Evolutionary conservation across 345 rosid genomes (phyloP), one percentile per base, ranked within the genome.

Genomic region (Xanthoceras sorbifolium): DNA sequence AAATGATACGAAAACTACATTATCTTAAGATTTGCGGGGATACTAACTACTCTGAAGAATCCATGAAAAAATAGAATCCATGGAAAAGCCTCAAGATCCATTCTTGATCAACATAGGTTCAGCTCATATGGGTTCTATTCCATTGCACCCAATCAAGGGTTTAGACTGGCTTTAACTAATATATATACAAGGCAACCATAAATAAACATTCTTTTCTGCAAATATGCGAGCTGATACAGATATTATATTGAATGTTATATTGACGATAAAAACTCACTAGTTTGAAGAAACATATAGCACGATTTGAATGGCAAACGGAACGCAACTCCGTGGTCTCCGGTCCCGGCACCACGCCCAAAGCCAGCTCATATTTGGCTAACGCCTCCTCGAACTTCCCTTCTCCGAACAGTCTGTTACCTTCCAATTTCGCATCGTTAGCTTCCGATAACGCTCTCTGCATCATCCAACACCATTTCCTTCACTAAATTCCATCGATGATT

Each of bases 221-320:
- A 67, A 42, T 5, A 26, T 15, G 36, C 18, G 7, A 17, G 14
- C 14, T n/a, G n/a, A n/a, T n/a, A n/a, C n/a, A n/a, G n/a, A 28
- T n/a, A n/a, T 18, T 65, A 14, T 59, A 23, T 36, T 32, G 32
- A 55, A 54, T 14, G 23, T 25, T 23, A 14, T 1, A 59, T 9
- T 3, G 17, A 17, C 62, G 63, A 10, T 32, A 46, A 38, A 14
- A 31, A 31, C 84, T 67, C 87, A 92, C 99, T 90, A 90, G 79
- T 77, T 91, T 94, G 74, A 90, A 79, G 82, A 91, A 91, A 80
- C 99, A 96, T 15, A 90, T 78, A 25, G 81, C 92, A 15, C 93
- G 93, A 82, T 94, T 96, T n/a, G 91, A 80, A 79, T 92, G 89
- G 76, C 98, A 96, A 46, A 89, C 86, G 25, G 97, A 88, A 46